phyloP scores from a whole-genome alignment of 2,329 filamentous ascomycete species.

The Penicillium aurantiogriseum region DNA sequence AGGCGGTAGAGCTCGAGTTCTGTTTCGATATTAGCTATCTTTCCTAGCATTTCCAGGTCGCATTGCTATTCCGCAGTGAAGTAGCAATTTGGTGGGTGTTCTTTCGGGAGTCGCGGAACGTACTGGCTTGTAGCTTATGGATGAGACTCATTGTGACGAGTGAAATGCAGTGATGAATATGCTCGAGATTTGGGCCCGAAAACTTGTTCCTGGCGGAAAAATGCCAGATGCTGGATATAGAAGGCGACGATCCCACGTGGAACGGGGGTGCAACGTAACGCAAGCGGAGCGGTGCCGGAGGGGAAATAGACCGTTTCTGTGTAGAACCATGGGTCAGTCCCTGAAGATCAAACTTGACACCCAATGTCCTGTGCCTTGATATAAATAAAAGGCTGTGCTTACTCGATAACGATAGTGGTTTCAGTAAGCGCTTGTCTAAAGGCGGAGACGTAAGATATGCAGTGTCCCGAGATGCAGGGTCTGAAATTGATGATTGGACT shows the following conservation, averaged over 20 bases:
- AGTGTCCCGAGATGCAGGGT: neutral
- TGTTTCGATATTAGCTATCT: constrained; percentile 57
- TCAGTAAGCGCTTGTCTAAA: neutral
- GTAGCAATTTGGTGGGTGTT: neutral
- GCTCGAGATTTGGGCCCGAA: neutral
- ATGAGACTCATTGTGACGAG: constrained; percentile 48
- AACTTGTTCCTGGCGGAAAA: neutral
- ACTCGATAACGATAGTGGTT: neutral
- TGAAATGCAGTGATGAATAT: constrained; percentile 2
- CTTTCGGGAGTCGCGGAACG: constrained; percentile 22
- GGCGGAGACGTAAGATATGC: neutral
- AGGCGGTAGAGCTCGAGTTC: constrained; percentile 86
- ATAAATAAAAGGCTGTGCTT: neutral
- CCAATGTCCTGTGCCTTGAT: neutral
- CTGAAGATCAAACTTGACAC: neutral
- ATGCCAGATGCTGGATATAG: neutral
- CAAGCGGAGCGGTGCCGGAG: neutral
- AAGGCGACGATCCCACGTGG: constrained; percentile 6
- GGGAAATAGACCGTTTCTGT: constrained; percentile 6
- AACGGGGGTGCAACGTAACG: neutral
- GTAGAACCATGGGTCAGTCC: constrained; percentile 8
- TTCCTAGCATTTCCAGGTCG: constrained; percentile 16
- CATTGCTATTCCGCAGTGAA: neutral
- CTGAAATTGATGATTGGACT: neutral
- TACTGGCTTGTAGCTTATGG: constrained; percentile 53